These are phyloP conservation scores for Pseudocercospora eumusae DNA, from an alignment of 2,329 filamentous ascomycete genomes.

Conservation along the genomic window DNA sequence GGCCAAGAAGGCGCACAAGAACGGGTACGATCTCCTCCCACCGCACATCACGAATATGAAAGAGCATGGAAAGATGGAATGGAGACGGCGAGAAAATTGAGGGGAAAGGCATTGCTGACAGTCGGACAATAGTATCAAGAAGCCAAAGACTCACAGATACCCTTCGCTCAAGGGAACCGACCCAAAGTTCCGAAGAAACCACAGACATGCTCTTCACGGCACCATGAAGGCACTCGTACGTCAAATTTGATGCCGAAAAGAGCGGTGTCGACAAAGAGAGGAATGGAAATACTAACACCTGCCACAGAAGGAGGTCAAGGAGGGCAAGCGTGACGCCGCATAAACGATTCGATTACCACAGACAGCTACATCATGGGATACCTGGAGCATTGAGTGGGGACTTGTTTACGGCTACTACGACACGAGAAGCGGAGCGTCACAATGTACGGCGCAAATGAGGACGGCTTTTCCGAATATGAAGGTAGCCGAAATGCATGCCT, in stretches of 20 bases:
- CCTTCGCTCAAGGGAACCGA: constrained; percentile 98
- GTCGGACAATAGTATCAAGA: constrained; percentile 80
- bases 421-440: constrained; percentile 17
- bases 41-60: neutral
- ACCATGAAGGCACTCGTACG: constrained; percentile 96
- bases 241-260: constrained; percentile 30
- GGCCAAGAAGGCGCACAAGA: constrained; percentile 97
- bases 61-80: constrained; percentile 3
- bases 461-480: constrained; percentile 16
- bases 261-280: too few species aligned
- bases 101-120: constrained; percentile 18
- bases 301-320: constrained; percentile 89
- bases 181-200: constrained; percentile 99
- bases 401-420: constrained; percentile 22
- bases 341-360: constrained; percentile 50
- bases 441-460: constrained; percentile 23
- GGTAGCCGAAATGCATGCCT: constrained; percentile 33
- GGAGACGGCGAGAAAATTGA: neutral
- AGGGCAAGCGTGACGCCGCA: constrained; percentile 88
- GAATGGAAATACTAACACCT: constrained; percentile 38
- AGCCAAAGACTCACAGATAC: constrained; percentile 99
- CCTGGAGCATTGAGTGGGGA: constrained; percentile 25
- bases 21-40: constrained; percentile 70
- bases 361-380: constrained; percentile 11
- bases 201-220: constrained; percentile 99